Percentiles rank a stretch among this genome's conserved stretches.
Evolutionary conservation across 192 early-diverging fungal species (phyloP).

Genomic region (Coemansia sp.): DNA sequence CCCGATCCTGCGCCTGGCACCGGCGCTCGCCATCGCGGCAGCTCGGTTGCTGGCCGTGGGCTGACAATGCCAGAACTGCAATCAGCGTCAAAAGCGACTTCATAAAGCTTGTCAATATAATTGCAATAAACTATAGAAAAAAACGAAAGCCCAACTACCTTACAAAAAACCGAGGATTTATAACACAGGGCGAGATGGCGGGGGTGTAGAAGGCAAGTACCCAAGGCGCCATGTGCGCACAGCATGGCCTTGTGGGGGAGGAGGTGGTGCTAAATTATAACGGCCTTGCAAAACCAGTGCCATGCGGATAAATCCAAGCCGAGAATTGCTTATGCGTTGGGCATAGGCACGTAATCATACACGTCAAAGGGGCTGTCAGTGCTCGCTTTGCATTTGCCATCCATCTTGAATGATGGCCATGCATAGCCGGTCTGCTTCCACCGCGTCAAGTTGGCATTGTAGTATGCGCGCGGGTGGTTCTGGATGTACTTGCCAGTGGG

Average conservation of each 20-base stretch:
- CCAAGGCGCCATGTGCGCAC: slow-evolving; percentile 5
- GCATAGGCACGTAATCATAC: slow-evolving; percentile 35
- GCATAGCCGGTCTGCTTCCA: slow-evolving; percentile 52
- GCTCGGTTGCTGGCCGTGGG: slow-evolving; percentile 8
- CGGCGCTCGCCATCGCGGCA: slow-evolving; percentile 33
- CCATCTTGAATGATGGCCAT: slow-evolving; percentile 49
- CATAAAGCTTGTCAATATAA: neutral
- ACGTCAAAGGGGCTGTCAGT: slow-evolving; percentile 23
- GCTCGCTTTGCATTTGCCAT: slow-evolving; percentile 42
- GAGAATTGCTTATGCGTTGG: slow-evolving; percentile 9
- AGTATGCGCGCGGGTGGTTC: slow-evolving; percentile 55
- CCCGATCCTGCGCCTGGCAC: slow-evolving; percentile 24
- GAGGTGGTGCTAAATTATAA: neutral
- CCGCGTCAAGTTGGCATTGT: slow-evolving; percentile 48
- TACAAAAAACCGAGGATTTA: slow-evolving; percentile 2
- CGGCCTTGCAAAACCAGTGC: neutral
- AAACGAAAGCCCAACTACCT: too few species aligned
- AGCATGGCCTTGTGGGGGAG: slow-evolving; percentile 2
- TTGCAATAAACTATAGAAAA: neutral
- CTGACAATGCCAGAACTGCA: neutral
- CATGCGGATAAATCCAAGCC: neutral
- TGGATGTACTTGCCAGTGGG: slow-evolving; percentile 58
- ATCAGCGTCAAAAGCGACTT: slow-evolving; percentile 6
- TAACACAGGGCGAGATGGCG: slow-evolving; percentile 1
- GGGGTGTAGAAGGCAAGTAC: neutral